A percentile compares a stretch with the other conserved stretches of the same genome.
These are phyloP conservation scores for Solanum dulcamara DNA, from an alignment of 257 asterid species.

Conservation along the genomic window DNA sequence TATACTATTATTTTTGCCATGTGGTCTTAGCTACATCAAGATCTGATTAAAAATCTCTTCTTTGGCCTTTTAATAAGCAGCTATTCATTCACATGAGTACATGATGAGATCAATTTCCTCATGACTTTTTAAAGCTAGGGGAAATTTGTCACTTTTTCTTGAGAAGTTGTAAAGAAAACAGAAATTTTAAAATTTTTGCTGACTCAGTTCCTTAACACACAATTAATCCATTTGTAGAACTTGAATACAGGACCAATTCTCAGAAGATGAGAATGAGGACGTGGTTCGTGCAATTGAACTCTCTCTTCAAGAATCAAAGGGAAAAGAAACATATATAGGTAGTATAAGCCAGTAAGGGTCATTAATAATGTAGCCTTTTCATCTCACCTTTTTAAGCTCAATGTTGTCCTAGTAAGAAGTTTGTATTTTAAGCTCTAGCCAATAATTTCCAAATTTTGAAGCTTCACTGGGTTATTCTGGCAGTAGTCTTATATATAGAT, in stretches of 20 bases:
- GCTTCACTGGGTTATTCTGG: not conserved
- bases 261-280: not conserved
- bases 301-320: not conserved
- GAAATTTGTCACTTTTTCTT: not conserved
- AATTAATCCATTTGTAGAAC: not conserved
- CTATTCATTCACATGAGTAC: not conserved
- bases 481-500: not conserved
- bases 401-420: not conserved
- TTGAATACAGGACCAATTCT: not conserved
- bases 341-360: not conserved
- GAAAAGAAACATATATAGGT: not conserved
- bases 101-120: not conserved
- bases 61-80: not conserved
- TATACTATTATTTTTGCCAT: not conserved
- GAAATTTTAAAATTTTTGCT: not conserved
- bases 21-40: not conserved
- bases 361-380: not conserved
- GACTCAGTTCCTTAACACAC: not conserved
- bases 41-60: not conserved
- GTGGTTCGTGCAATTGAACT: not conserved
- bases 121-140: not conserved
- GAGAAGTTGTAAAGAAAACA: not conserved
- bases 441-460: not conserved
- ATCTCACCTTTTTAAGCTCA: not conserved
- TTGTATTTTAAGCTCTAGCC: not conserved